A percentile compares a stretch with the other conserved stretches of the same genome.
phyloP scores from a whole-genome alignment of 2,329 filamentous ascomycete species.

The Biscogniauxia sp. region DNA sequence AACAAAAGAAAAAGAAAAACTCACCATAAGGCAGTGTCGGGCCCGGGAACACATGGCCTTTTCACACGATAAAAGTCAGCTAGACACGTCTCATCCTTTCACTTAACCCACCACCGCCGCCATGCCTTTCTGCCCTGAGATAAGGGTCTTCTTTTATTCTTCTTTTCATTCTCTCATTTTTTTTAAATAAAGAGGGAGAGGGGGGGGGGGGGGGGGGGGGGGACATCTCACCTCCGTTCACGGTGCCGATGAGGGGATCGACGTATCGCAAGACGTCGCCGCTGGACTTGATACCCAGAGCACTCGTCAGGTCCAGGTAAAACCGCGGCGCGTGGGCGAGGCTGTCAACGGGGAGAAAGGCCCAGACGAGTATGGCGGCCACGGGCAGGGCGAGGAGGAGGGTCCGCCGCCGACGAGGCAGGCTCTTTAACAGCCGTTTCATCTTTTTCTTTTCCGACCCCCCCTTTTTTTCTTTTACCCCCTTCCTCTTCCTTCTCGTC shows the following conservation, averaged over 20 bases:
- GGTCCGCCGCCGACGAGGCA: slow-evolving; percentile 25
- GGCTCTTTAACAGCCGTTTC: slow-evolving; percentile 22
- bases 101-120: neutral
- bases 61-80: slow-evolving; percentile 10
- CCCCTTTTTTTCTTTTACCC: no score
- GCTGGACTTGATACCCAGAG: slow-evolving; percentile 15
- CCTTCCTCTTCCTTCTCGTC: no score
- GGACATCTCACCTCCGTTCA: slow-evolving; percentile 31
- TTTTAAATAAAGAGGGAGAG: neutral
- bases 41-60: slow-evolving; percentile 35
- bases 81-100: neutral
- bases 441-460: slow-evolving; percentile 11
- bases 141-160: neutral
- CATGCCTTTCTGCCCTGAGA: neutral
- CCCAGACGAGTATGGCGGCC: slow-evolving; percentile 24
- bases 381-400: slow-evolving; percentile 18
- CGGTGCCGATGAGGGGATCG: slow-evolving; percentile 33
- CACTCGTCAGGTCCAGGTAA: slow-evolving; percentile 14
- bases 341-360: slow-evolving; percentile 22
- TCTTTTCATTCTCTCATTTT: no score
- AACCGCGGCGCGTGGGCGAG: slow-evolving; percentile 24
- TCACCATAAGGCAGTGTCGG: slow-evolving; percentile 34
- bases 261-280: slow-evolving; percentile 27
- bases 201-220: neutral
- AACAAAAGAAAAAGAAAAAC: slow-evolving; percentile 1